Conservation (phyloP, 2,329 filamentous ascomycete species). For the Aureobasidium subglaciale region DNA sequence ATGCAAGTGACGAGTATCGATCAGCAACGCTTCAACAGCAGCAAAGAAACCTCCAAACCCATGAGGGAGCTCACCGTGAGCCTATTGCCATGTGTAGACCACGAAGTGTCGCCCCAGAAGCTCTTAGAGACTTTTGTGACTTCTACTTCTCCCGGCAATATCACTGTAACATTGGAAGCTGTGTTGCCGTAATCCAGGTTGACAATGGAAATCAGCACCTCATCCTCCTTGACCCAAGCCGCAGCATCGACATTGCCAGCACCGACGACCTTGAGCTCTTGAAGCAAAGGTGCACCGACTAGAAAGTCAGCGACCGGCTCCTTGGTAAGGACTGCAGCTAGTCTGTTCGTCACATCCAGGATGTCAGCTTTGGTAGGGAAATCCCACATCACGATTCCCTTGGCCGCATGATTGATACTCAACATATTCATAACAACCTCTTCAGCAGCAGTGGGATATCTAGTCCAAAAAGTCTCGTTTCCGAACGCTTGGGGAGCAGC, state of each 20-base stretch:
- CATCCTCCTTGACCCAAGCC: constrained; percentile 32
- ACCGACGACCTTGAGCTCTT: constrained; percentile 21
- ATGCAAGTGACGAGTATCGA: too few species aligned
- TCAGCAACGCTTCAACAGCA: not conserved
- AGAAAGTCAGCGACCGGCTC: constrained; percentile 29
- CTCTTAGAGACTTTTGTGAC: not conserved
- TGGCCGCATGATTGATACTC: constrained; percentile 43
- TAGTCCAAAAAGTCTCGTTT: constrained; percentile 39
- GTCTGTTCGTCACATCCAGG: constrained; percentile 26
- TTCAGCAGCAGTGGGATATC: constrained; percentile 39
- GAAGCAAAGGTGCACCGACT: constrained; percentile 25
- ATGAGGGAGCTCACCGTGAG: not conserved
- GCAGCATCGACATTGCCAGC: constrained; percentile 33
- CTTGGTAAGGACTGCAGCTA: constrained; percentile 36
- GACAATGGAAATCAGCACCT: constrained; percentile 35
- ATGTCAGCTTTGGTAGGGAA: constrained; percentile 39
- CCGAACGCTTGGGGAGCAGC: constrained; percentile 45
- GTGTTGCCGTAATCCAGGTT: constrained; percentile 28
- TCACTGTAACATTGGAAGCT: constrained; percentile 16
- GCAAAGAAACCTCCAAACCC: not conserved
- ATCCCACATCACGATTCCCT: constrained; percentile 43
- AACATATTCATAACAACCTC: constrained; percentile 42
- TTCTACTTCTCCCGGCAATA: constrained; percentile 16
- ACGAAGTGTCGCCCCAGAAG: constrained; percentile 20
- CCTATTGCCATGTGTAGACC: not conserved